phyloP scores from a whole-genome alignment of 495 filamentous ascomycete species.

The Elasticomyces elasticus region DNA sequence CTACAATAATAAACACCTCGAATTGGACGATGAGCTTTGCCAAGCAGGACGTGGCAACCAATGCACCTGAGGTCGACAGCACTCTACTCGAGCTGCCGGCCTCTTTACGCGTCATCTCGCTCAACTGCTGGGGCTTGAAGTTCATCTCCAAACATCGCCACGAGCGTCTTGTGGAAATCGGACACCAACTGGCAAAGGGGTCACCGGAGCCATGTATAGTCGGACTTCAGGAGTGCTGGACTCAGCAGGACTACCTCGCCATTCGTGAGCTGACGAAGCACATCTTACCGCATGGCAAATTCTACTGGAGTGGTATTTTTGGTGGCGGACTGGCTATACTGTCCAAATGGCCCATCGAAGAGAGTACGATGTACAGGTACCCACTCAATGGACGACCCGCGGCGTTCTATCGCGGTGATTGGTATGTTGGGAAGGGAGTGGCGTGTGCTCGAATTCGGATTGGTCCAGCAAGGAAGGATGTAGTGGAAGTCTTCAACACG shows the following conservation, averaged over 20 bases:
- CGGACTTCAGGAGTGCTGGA: slow-evolving; percentile 92
- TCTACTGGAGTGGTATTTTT: slow-evolving; percentile 81
- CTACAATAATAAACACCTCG: not conserved
- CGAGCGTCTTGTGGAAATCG: slow-evolving; percentile 77
- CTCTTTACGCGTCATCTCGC: slow-evolving; percentile 59
- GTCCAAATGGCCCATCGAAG: slow-evolving; percentile 93
- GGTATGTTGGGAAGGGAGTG: slow-evolving; percentile 91
- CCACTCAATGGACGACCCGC: slow-evolving; percentile 90
- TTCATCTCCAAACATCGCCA: slow-evolving; percentile 69
- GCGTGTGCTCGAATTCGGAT: slow-evolving; percentile 73
- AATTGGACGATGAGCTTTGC: not conserved
- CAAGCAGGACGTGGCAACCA: not conserved
- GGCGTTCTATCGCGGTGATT: slow-evolving; percentile 88
- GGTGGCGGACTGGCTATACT: slow-evolving; percentile 85
- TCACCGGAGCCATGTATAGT: slow-evolving; percentile 73
- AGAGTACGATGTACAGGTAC: slow-evolving; percentile 76
- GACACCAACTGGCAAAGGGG: slow-evolving; percentile 37
- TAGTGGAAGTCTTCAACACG: slow-evolving; percentile 90
- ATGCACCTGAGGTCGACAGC: not conserved
- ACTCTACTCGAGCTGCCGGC: slow-evolving; percentile 7
- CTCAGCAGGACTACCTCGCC: slow-evolving; percentile 74
- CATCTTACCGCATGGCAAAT: slow-evolving; percentile 87
- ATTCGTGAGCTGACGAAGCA: slow-evolving; percentile 65
- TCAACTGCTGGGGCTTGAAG: slow-evolving; percentile 96
- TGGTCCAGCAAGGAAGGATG: slow-evolving; percentile 53